Conservation (phyloP, 331 rosid species). For the Dryas integrifolia region DNA sequence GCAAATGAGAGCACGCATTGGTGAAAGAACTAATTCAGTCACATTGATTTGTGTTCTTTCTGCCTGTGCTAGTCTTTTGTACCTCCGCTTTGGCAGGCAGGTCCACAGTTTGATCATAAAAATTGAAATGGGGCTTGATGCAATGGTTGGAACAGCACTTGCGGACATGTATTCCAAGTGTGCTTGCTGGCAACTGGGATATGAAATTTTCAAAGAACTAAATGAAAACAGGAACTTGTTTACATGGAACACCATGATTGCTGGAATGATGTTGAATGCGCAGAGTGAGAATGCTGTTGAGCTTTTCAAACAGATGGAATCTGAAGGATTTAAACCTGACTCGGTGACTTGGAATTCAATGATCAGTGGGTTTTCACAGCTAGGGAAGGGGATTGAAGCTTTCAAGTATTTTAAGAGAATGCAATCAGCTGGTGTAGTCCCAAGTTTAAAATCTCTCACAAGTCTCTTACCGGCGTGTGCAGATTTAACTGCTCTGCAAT, state of each 20-base stretch:
- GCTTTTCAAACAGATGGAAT: constrained; percentile 42
- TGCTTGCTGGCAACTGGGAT: constrained; percentile 54
- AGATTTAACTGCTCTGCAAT: constrained; percentile 41
- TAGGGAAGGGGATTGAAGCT: constrained; percentile 48
- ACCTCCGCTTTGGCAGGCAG: constrained; percentile 53
- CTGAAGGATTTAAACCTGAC: constrained; percentile 55
- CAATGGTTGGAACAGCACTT: constrained; percentile 53
- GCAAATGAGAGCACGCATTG: constrained; percentile 36
- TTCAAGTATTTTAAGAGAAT: constrained; percentile 56
- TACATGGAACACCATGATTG: constrained; percentile 66
- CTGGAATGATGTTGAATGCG: constrained; percentile 63
- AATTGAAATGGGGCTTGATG: constrained; percentile 29
- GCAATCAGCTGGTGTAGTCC: constrained; percentile 43
- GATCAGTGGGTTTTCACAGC: constrained; percentile 59
- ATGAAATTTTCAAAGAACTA: constrained; percentile 37
- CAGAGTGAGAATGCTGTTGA: constrained; percentile 47
- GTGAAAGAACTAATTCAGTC: constrained; percentile 39
- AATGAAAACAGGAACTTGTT: constrained; percentile 41
- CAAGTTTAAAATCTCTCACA: constrained; percentile 53
- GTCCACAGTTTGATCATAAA: constrained; percentile 56
- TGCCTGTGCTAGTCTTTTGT: constrained; percentile 46
- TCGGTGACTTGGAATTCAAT: constrained; percentile 73
- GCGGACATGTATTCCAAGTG: constrained; percentile 72
- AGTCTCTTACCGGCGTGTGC: constrained; percentile 61
- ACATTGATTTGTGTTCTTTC: constrained; percentile 57